Base-by-base conservation (phyloP, 1,284 basidiomycete species). In the Pisolithus thermaeus region DNA sequence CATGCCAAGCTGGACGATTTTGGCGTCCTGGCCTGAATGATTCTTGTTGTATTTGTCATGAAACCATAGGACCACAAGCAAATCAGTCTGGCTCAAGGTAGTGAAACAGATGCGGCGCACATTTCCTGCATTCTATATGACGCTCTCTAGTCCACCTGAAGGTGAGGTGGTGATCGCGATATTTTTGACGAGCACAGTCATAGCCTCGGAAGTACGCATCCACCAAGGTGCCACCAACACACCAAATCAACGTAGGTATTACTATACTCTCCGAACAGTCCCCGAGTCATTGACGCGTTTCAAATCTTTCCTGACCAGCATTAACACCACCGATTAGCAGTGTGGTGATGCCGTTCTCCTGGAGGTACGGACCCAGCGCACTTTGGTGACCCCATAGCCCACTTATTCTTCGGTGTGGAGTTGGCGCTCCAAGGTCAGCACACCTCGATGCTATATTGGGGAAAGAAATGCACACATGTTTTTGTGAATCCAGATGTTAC, bases 401-500 rank as follows among this genome's bases (percentile, higher is more conserved):
- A 59, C 83, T 84, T 78, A 85, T 84, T 50, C 83, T 84, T 9
- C 11, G 30, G 9, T 23, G 30, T n/a, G 25, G 38, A 48, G 27
- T 32, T 23, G 38, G 27, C 4, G 16, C 48, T 30, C 30, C 25
- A 32, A 28, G 28, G 27, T 27, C 28, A 44, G 28, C 30, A 12
- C 30, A 12, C 11, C 5, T 14, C 12, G 12, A 14, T 12, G 32
- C 32, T 35, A 4, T 35, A 35, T 16, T 16, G 32, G 12, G 18
- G 9, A 11, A 30, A 11, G 11, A 30, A 9, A 30, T 32, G 56
- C 69, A 22, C 57, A 80, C 82, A 83, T 70, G 63, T 85, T 86
- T 66, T 86, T 87, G 64, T 86, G 79, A 50, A 87, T 80, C 83
- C 83, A 86, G 50, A 82, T 71, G 65, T 87, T 83, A 20, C 80